A percentile compares a stretch with the other conserved stretches of the same genome.
phyloP scores from a whole-genome alignment of 106 monocot species.

The Xerophyta viscosa region DNA sequence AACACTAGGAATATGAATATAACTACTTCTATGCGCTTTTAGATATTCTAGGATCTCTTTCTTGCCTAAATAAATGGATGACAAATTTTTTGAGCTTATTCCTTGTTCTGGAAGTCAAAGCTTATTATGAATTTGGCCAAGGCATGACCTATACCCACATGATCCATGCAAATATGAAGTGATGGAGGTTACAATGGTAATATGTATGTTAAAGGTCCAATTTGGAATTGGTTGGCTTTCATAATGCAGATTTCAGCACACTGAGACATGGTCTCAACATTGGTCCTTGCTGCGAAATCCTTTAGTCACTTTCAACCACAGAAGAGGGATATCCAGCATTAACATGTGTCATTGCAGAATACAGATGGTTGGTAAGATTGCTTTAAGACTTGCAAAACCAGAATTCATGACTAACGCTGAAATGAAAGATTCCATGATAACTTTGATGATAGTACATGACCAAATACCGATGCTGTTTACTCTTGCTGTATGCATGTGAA shows the following conservation, averaged over 20 bases:
- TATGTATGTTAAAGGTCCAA: conserved; percentile 66
- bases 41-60: neutral
- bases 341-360: conserved; percentile 52
- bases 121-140: conserved; percentile 16
- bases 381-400: conserved; percentile 34
- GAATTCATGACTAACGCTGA: conserved; percentile 7
- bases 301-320: conserved; percentile 48
- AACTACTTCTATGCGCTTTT: neutral
- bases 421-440: conserved; percentile 11
- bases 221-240: conserved; percentile 75
- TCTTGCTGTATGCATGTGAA: neutral
- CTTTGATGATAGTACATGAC: conserved; percentile 16
- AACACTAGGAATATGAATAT: too few relatives aligned
- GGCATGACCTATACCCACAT: conserved; percentile 32
- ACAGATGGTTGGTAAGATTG: conserved; percentile 80
- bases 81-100: neutral
- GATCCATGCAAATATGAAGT: conserved; percentile 35
- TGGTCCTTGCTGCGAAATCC: conserved; percentile 55
- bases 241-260: conserved; percentile 73
- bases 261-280: conserved; percentile 41
- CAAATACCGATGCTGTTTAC: neutral
- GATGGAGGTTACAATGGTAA: conserved; percentile 46
- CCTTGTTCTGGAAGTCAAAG: conserved; percentile 15
- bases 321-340: conserved; percentile 56
- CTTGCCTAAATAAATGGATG: neutral